These are phyloP conservation scores for Phaeomoniella chlamydospora DNA, from an alignment of 2,329 filamentous ascomycete genomes.

Conservation along the genomic window DNA sequence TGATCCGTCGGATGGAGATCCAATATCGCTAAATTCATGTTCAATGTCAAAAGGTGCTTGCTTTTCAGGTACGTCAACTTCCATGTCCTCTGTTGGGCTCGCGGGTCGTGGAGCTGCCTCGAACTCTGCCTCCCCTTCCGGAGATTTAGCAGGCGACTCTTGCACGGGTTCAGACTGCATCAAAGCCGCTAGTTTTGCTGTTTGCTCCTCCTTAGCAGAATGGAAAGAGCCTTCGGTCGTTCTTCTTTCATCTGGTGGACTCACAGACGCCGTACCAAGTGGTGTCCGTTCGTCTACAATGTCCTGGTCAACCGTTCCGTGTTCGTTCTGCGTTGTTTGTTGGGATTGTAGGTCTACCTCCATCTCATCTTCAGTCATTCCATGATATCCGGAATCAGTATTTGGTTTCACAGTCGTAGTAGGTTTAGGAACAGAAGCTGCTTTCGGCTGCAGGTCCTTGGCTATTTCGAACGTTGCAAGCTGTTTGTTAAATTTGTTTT, in stretches of 20 bases:
- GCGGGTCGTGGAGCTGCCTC: neutral
- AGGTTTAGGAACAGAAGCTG: slow-evolving; percentile 18
- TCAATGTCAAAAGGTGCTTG: slow-evolving; percentile 13
- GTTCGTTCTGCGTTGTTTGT: slow-evolving; percentile 1
- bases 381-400: slow-evolving; percentile 33
- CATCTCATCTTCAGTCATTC: slow-evolving; percentile 25
- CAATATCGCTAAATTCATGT: slow-evolving; percentile 27
- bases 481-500: slow-evolving; percentile 16
- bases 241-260: slow-evolving; percentile 17
- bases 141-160: slow-evolving; percentile 5
- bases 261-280: slow-evolving; percentile 17
- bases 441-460: slow-evolving; percentile 15
- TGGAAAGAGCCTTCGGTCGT: slow-evolving; percentile 31
- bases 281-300: slow-evolving; percentile 13
- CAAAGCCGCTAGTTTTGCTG: slow-evolving; percentile 16
- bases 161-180: slow-evolving; percentile 5
- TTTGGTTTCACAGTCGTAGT: slow-evolving; percentile 16
- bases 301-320: slow-evolving; percentile 6
- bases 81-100: slow-evolving; percentile 1
- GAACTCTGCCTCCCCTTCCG: slow-evolving; percentile 1
- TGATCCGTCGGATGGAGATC: slow-evolving; percentile 31
- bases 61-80: slow-evolving; percentile 1
- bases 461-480: slow-evolving; percentile 17
- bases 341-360: slow-evolving; percentile 16
- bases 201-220: slow-evolving; percentile 22